phyloP scores from a whole-genome alignment of 2,329 filamentous ascomycete species.

The Fusarium nodosum region DNA sequence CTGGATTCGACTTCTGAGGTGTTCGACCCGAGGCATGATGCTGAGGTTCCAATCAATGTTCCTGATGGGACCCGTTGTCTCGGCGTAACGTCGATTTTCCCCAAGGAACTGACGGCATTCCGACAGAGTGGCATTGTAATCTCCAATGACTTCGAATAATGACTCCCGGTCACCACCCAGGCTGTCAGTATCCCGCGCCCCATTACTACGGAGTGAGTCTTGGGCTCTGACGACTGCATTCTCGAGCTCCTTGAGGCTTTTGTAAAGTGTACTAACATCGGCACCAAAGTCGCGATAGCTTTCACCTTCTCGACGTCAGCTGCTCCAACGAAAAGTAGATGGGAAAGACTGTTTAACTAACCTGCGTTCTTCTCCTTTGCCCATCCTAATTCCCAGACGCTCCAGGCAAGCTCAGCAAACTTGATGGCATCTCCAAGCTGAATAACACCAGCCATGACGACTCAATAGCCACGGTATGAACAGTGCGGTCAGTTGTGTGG shows the following conservation, averaged over 20 bases:
- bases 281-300: neutral
- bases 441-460: neutral
- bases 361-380: neutral
- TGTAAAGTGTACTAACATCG: neutral
- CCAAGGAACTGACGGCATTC: neutral
- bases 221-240: neutral
- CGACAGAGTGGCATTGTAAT: neutral
- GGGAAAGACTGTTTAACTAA: neutral
- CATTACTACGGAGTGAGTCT: neutral
- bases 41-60: neutral
- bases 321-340: neutral
- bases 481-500: neutral
- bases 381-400: neutral
- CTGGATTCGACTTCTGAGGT: neutral
- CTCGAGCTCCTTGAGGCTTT: neutral
- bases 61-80: neutral
- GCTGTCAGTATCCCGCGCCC: neutral
- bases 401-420: neutral
- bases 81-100: neutral
- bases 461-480: neutral
- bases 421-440: neutral
- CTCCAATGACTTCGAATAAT: neutral
- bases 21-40: neutral
- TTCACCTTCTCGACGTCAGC: fast-evolving
- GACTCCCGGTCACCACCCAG: neutral